A percentile compares a stretch with the other conserved stretches of the same genome.
Evolutionary conservation across 768 basidiomycete genomes (phyloP).

Genomic region (Favolaschia claudopus): DNA sequence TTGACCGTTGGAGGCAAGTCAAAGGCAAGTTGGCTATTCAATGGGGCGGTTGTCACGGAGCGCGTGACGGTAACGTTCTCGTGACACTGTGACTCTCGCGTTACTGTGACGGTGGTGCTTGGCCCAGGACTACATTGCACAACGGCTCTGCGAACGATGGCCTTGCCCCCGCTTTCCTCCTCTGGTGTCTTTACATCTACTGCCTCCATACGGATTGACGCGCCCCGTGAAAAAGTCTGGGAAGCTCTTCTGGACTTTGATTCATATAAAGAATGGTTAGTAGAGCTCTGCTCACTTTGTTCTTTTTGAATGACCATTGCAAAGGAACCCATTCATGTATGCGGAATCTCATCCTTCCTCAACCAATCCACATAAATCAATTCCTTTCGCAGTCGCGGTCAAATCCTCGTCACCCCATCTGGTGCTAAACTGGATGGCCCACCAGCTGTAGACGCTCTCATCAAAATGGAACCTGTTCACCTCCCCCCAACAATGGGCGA

Average conservation of each 20-base stretch:
- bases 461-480: conserved; percentile 9
- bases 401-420: conserved; percentile 1
- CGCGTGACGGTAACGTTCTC: too few relatives aligned
- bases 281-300: conserved; percentile 6
- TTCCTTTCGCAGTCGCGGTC: conserved; percentile 4
- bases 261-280: conserved; percentile 67
- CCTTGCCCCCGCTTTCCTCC: conserved; percentile 46
- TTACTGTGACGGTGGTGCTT: too few relatives aligned
- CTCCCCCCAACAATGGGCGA: conserved; percentile 16
- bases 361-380: neutral
- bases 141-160: too few relatives aligned
- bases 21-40: too few relatives aligned
- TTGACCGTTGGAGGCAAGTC: too few relatives aligned
- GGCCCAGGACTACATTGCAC: too few relatives aligned
- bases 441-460: neutral
- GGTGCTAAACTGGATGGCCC: conserved; percentile 12
- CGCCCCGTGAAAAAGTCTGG: conserved; percentile 70
- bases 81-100: too few relatives aligned
- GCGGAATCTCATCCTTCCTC: neutral
- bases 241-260: conserved; percentile 64
- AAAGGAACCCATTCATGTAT: conserved; percentile 24
- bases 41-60: too few relatives aligned
- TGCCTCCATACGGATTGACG: conserved; percentile 62
- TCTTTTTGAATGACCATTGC: neutral
- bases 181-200: conserved; percentile 56